A percentile compares a stretch with the other conserved stretches of the same genome.
phyloP scores from a whole-genome alignment of 2,329 filamentous ascomycete species.

The Penicillium sp. region DNA sequence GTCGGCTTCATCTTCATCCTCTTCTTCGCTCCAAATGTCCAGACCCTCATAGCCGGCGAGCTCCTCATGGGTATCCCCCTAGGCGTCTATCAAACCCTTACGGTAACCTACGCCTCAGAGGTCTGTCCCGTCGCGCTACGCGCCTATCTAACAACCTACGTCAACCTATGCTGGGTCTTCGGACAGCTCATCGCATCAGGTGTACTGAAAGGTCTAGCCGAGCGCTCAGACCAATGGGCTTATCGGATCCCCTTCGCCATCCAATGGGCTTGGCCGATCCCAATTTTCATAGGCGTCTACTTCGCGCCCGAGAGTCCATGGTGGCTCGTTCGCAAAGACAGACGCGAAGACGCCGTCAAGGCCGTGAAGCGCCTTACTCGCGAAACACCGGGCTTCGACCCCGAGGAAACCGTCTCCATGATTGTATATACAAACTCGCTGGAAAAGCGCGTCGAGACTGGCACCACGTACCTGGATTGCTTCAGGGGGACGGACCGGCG shows the following conservation, averaged over 20 bases:
- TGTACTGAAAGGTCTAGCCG: constrained; percentile 35
- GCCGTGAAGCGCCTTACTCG: constrained; percentile 31
- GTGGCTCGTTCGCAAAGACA: constrained; percentile 42
- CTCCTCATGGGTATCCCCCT: constrained; percentile 44
- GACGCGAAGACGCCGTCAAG: constrained; percentile 35
- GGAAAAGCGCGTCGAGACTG: constrained; percentile 21
- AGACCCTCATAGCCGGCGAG: constrained; percentile 37
- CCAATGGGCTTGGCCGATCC: constrained; percentile 32
- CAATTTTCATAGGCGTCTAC: constrained; percentile 23
- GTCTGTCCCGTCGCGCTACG: constrained; percentile 38
- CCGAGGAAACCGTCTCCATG: constrained; percentile 36
- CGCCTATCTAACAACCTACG: constrained; percentile 37
- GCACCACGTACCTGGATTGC: constrained; percentile 31
- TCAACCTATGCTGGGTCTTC: constrained; percentile 45
- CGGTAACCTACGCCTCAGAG: constrained; percentile 41
- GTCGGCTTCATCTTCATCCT: constrained; percentile 37
- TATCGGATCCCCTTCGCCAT: constrained; percentile 42
- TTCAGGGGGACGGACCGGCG: constrained; percentile 35
- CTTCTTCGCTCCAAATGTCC: constrained; percentile 43
- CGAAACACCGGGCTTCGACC: constrained; percentile 25
- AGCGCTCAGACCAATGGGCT: constrained; percentile 31
- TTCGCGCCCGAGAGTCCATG: constrained; percentile 39
- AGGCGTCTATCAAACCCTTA: constrained; percentile 38
- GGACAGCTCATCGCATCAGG: constrained; percentile 42
- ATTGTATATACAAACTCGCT: constrained; percentile 41